Base-by-base conservation (phyloP, 768 basidiomycete genomes). In the Albatrellus ellisii region DNA sequence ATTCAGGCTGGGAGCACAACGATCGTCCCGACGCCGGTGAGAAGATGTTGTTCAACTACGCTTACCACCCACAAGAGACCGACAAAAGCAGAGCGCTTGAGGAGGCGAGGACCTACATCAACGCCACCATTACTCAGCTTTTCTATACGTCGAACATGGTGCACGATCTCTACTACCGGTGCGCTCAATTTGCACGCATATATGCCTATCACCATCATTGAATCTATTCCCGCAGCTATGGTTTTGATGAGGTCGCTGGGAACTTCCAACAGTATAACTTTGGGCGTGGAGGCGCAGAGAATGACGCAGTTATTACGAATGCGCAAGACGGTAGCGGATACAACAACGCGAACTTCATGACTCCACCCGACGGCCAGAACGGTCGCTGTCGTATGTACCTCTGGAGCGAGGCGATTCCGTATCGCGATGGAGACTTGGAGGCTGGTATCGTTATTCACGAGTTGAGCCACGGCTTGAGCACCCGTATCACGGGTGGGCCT, bases 241-340 rank as follows among this genome's bases (percentile, higher is more conserved):
- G 94, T 15, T 99, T 99, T 60, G 84, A 85, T 55, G 92, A 97
- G 60, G 68, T 68, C 7, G 64, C 84, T 2, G 92, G 92, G 11
- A 97, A 99, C 71, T 99, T 98, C 81, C 94, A 99, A 62, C 88
- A 91, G 54, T 74, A 87, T 71, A 98, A 98, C 75, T 94, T 92
- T 53, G 91, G 79, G 1, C 77, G 79, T 29, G 94, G 92, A 21
- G 94, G 94, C 17, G 61, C 62, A 41, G 90, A 89, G 54, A 75
- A 75, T 48, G 91, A 99, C 50, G 90, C 78, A 25, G 87, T 99
- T 44, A 89, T 95, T 46, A 77, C 85, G 41, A 94, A 94, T 54
- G 94, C 94, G 2, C 90, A 97, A 61, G 94, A 97, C 51, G 94
- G 94, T 29, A 81, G 77, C 11, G 92, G 91, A 1, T 91, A 75